A percentile compares a stretch with the other conserved stretches of the same genome.
phyloP scores from a whole-genome alignment of 176 grass and related monocot genomes.

The Musa itinerans region DNA sequence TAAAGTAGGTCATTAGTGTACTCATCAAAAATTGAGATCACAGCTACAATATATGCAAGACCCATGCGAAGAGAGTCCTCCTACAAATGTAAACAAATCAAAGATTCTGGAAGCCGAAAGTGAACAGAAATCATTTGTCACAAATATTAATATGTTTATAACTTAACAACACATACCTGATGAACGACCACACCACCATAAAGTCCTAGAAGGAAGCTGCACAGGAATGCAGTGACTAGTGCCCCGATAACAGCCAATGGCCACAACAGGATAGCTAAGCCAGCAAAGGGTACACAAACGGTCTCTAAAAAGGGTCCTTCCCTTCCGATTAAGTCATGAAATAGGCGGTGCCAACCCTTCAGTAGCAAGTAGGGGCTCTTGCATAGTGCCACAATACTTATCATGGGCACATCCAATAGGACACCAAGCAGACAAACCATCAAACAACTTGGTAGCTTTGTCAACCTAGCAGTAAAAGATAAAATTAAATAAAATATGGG shows the following conservation, averaged over 20 bases:
- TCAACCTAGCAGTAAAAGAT: constrained; percentile 32
- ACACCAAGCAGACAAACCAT: constrained; percentile 40
- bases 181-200: constrained; percentile 53
- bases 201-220: constrained; percentile 66
- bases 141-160: background rate
- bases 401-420: constrained; percentile 57
- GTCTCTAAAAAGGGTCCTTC: constrained; percentile 87
- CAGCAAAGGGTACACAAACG: constrained; percentile 75
- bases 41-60: constrained; percentile 61
- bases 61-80: constrained; percentile 69
- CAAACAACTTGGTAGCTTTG: constrained; percentile 42
- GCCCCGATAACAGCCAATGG: constrained; percentile 60
- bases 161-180: constrained; percentile 34
- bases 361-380: constrained; percentile 79
- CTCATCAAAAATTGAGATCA: constrained; percentile 71
- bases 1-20: constrained; percentile 93
- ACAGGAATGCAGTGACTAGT: constrained; percentile 46
- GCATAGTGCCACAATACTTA: constrained; percentile 62
- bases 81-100: constrained; percentile 26
- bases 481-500: background rate
- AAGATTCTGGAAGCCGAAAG: background rate
- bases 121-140: background rate
- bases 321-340: constrained; percentile 70
- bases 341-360: constrained; percentile 84
- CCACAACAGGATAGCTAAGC: constrained; percentile 72